Base-by-base conservation (phyloP, 768 basidiomycete species). In the Collybia sp. region DNA sequence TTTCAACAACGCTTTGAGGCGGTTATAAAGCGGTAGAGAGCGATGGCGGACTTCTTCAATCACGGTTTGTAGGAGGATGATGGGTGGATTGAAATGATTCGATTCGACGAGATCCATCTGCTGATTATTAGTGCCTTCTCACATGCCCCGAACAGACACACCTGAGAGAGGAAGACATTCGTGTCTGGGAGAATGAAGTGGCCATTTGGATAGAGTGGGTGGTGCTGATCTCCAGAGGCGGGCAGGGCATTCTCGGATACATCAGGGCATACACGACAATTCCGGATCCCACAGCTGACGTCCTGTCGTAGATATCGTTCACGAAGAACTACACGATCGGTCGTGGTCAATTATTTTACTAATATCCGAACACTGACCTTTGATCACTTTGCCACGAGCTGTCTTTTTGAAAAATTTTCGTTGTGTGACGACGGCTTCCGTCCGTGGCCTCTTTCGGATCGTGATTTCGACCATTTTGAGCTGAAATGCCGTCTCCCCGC, bases 361-460 rank as follows among this genome's bases (percentile, higher is more conserved):
- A 15, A 15, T 17, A 12, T 6, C 25, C n/a, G 44, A 16, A 48
- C 20, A 30, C 2, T 16, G 10, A 92, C 94, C 87, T 72, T 94
- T 96, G 58, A 94, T 80, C 15, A 99, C 91, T 59, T 93, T 94
- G 12, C 96, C 96, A 55, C 81, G 71, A 0, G 89, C 87, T 0
- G 96, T 97, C 68, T 98, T 98, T 66, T 91, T 95, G 75, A 93
- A 88, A 66, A 93, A 98, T 61, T 92, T 95, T 49, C 88, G 83
- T 56, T 91, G 91, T 0, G 89, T 88, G 2, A 87, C 60, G 11
- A 79, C 76, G 1, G 84, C 85, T 59, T 92, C 90, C 4, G 79
- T 72, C 36, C 73, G 71, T 12, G 85, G 76, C 44, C 89, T 73
- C 54, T 88, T 92, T 16, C 81, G 69, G 33, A 92, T 83, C 3